These are phyloP conservation scores for Botryotinia globosa DNA, from an alignment of 2,329 filamentous ascomycete genomes.

Conservation along the genomic window DNA sequence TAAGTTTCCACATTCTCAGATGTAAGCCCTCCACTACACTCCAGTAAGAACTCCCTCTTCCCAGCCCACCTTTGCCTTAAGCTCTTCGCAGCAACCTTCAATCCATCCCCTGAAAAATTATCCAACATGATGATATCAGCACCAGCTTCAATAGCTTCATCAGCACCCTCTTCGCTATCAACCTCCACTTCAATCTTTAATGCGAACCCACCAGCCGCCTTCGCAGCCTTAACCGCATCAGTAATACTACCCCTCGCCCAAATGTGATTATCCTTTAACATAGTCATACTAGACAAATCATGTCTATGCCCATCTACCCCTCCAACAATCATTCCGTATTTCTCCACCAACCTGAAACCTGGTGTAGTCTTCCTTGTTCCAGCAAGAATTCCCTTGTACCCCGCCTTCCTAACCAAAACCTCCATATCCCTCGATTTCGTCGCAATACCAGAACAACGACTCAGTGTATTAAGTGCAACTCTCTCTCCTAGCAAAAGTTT, in stretches of 20 bases:
- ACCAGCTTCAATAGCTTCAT: slow-evolving; percentile 85
- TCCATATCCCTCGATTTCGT: slow-evolving; percentile 61
- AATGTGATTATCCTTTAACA: slow-evolving; percentile 99
- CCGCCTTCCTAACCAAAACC: slow-evolving; percentile 56
- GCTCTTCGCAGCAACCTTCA: slow-evolving; percentile 69
- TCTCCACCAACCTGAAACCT: slow-evolving; percentile 91
- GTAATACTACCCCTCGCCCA: slow-evolving; percentile 88
- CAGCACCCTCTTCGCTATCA: slow-evolving; percentile 79
- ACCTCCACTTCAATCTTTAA: slow-evolving; percentile 97
- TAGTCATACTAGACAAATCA: slow-evolving; percentile 91
- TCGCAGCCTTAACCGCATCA: slow-evolving; percentile 79
- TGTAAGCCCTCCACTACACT: slow-evolving; percentile 88
- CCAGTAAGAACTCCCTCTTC: slow-evolving; percentile 72
- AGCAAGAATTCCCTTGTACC: slow-evolving; percentile 81
- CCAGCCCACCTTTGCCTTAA: slow-evolving; percentile 80
- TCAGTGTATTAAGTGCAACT: slow-evolving; percentile 86
- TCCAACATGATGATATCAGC: slow-evolving; percentile 97
- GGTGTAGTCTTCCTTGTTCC: slow-evolving; percentile 97
- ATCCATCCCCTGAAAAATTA: slow-evolving; percentile 81
- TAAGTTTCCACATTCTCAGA: slow-evolving; percentile 80
- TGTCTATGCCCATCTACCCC: slow-evolving; percentile 90
- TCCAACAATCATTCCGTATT: slow-evolving; percentile 95
- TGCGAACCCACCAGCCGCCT: slow-evolving; percentile 80
- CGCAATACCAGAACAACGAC: slow-evolving; percentile 88
- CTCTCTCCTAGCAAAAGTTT: slow-evolving; percentile 81